Evolutionary conservation across 305 asterid species (phyloP), one percentile per base, ranked within the genome.

Genomic region (Fraxinus dipetala): DNA sequence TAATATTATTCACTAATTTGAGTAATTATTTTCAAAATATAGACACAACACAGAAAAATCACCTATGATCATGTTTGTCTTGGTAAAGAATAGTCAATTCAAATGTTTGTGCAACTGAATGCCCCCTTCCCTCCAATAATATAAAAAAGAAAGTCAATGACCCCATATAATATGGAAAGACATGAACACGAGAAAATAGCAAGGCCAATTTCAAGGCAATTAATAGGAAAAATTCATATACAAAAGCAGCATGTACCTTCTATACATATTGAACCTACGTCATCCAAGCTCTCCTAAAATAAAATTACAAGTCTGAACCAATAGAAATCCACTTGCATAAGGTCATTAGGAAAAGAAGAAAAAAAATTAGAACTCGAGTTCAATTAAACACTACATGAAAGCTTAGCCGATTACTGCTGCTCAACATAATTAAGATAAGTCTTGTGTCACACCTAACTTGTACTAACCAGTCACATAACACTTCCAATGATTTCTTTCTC

Each of bases 281-380:
- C 98, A 79, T 92, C 93, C 89, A 96, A 89, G 86, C 99, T 85
- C 99, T 89, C 87, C 93, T 91, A 87, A 97, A 93, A 89, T 94
- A 97, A 77, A 88, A 95, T 90, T 92, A 89, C 92, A 96, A 89
- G 92, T 96, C 99, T 54, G 99, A 93, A 84, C 98, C 99, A 87
- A 96, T 92, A 86, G 99, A 94, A 84, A 96, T 92, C 99, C 99
- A 96, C 93, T 98, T 96, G 91, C 74, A 81, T 67, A 80, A 85
- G 80, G 83, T 72, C 84, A 86, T 81, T 78, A 79, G 79, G 67
- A 83, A 84, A 70, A 77, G 76, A 67, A 22, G 5, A 18, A 40
- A 26, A n/a, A 38, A 56, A 63, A 59, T 63, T 43, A 76, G 48
- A 11, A 76, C 77, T 32, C 36, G 45, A 77, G 82, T 79, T 67